phyloP scores from a whole-genome alignment of 179 eudicot genomes.

The Silene coronaria region DNA sequence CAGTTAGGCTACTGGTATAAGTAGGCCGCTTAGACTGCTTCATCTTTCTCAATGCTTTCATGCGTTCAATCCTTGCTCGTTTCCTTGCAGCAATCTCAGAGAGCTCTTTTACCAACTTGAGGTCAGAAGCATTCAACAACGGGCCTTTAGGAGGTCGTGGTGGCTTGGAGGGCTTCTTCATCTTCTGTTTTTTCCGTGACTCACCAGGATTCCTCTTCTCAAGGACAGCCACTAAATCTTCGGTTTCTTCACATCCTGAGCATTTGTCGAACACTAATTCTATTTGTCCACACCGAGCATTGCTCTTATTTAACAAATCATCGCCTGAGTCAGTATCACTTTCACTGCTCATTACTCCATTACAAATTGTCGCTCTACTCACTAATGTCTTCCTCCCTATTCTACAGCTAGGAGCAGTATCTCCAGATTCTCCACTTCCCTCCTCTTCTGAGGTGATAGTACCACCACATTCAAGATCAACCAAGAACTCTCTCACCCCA shows the following conservation, averaged over 20 bases:
- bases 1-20: constrained; percentile 32
- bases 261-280: constrained; percentile 23
- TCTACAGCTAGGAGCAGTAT: constrained; percentile 11
- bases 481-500: constrained; percentile 27
- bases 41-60: constrained; percentile 42
- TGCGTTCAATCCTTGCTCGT: constrained; percentile 39
- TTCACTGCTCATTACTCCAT: constrained; percentile 19
- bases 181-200: constrained; percentile 22
- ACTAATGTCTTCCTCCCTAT: constrained; percentile 16
- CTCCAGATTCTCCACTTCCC: constrained; percentile 20
- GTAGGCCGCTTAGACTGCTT: constrained; percentile 33
- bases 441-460: constrained; percentile 27
- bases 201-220: constrained; percentile 29
- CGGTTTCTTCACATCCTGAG: constrained; percentile 23
- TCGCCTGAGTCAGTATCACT: constrained; percentile 22
- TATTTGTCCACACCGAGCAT: constrained; percentile 14
- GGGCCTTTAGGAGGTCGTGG: constrained; percentile 54
- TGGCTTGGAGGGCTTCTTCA: constrained; percentile 40
- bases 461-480: constrained; percentile 36
- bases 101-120: constrained; percentile 39
- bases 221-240: constrained; percentile 21
- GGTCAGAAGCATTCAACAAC: constrained; percentile 33
- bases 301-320: constrained; percentile 10
- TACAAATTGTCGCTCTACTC: constrained; percentile 16
- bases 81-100: constrained; percentile 45